Base-by-base conservation (phyloP, 2,329 filamentous ascomycete genomes). In the Torrubiella hemipterigena region DNA sequence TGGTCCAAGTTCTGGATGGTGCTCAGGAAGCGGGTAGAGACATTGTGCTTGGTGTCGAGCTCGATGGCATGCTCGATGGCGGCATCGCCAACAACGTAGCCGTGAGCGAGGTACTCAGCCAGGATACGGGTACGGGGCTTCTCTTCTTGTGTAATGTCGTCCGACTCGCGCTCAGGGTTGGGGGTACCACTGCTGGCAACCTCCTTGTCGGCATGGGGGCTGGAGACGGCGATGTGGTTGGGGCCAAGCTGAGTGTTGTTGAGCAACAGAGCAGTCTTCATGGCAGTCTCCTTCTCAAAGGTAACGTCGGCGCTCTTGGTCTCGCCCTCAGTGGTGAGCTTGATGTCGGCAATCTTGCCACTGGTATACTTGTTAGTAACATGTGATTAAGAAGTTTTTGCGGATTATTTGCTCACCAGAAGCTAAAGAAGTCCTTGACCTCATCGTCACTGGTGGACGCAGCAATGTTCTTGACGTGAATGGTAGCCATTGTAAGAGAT, bases 341-440 rank as follows among this genome's bases (percentile, higher is more conserved):
- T 77, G 55, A 98, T 70, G 46, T 73, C 71, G 44, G 75, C 77
- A 56, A 98, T 93, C 69, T 95, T 96, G 56, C 91, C 91, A 54
- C 85, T 91, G 52, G 14, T 18, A 10, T 18, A 40, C 52, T 42
- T 50, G 46, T 22, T 11, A 35, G n/a, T 12, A n/a, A 11, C 8
- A 17, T 14, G 10, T 16, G 30, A 14, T 19, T 7, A 19, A 13
- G 27, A 17, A 5, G 21, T 13, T 14, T 16, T 14, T 17, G 7
- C 18, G 12, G 13, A 6, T 7, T 7, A 16, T 4, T 0, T 18
- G 38, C 73, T 54, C 69, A 89, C 84, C 75, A 81, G 62, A 96
- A 96, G 67, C 81, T 91, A 69, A 98, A 98, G 70, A 98, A 98
- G 54, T 94, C 87, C 51, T 76, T 77, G 48, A 98, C 77, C 61